Percentiles rank a stretch among this genome's conserved stretches.
Conservation (phyloP, 306 rosid species). For the Hippophae tibetana region DNA sequence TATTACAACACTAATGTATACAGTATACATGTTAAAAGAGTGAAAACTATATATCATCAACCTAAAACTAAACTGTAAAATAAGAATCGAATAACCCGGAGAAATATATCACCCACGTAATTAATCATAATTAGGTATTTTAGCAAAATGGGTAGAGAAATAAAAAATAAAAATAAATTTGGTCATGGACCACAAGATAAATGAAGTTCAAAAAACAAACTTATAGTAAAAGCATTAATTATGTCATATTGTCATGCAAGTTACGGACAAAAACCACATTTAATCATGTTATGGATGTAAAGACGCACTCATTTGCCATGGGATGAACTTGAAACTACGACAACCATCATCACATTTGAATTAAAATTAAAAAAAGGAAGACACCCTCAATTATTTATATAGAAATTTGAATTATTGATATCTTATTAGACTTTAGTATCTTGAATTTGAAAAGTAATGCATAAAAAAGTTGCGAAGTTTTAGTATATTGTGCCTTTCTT, state of each 20-base stretch:
- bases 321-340: background rate
- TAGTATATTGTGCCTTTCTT: background rate
- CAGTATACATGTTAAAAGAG: no score
- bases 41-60: no score
- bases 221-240: slow-evolving; percentile 17
- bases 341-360: background rate
- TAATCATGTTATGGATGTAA: slow-evolving; percentile 11
- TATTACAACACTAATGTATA: no score
- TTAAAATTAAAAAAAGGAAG: background rate
- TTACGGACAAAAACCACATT: slow-evolving; percentile 6
- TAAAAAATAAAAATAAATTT: background rate
- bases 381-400: background rate
- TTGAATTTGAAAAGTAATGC: slow-evolving; percentile 16
- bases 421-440: slow-evolving; percentile 12
- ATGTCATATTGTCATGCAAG: slow-evolving; percentile 15
- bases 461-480: slow-evolving; percentile 14
- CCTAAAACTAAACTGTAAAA: no score
- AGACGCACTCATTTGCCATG: background rate
- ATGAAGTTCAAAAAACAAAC: slow-evolving; percentile 12
- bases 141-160: background rate
- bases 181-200: slow-evolving; percentile 25
- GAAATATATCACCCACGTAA: background rate
- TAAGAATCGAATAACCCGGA: background rate
- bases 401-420: background rate
- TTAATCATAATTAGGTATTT: slow-evolving; percentile 1